Evolutionary conservation across 352 stramenopile species (phyloP).

Genomic region (Phytophthora sojae): DNA sequence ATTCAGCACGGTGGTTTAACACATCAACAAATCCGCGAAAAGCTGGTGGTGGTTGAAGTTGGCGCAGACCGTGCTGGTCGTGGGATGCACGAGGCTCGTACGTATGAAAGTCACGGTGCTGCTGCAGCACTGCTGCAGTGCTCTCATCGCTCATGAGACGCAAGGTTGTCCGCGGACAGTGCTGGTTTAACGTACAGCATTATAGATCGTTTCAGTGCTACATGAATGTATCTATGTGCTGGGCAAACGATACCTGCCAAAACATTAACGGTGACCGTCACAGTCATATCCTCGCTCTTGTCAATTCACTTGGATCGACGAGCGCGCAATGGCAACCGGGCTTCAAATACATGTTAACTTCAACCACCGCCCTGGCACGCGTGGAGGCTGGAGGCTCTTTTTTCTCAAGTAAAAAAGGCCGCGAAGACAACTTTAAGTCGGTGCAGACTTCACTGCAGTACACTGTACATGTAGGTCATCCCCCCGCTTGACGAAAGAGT

Average conservation of each 20-base stretch:
- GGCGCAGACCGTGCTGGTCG: constrained; percentile 12
- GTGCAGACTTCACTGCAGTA: too few species aligned
- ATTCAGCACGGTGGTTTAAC: constrained; percentile 28
- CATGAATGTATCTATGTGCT: neutral
- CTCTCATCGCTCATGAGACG: neutral
- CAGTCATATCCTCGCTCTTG: neutral
- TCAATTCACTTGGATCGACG: constrained; percentile 11
- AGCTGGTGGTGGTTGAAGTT: constrained; percentile 39
- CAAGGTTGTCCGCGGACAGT: too few species aligned
- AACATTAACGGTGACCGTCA: too few species aligned
- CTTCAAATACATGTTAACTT: constrained; percentile 32
- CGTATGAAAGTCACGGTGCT: neutral
- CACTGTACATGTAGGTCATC: too few species aligned
- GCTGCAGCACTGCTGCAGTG: too few species aligned
- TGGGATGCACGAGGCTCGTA: constrained; percentile 14
- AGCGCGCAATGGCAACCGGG: neutral
- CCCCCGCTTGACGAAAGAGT: too few species aligned
- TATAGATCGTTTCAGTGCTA: neutral
- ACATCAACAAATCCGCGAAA: constrained; percentile 28
- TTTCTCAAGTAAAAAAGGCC: constrained; percentile 23
- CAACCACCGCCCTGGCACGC: constrained; percentile 26
- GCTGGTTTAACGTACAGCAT: neutral
- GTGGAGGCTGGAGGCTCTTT: neutral
- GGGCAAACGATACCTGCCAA: too few species aligned
- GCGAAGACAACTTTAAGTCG: constrained; percentile 19